Evolutionary conservation across 371 early-diverging fungal species (phyloP).

Genomic region (Mortierella sp.): DNA sequence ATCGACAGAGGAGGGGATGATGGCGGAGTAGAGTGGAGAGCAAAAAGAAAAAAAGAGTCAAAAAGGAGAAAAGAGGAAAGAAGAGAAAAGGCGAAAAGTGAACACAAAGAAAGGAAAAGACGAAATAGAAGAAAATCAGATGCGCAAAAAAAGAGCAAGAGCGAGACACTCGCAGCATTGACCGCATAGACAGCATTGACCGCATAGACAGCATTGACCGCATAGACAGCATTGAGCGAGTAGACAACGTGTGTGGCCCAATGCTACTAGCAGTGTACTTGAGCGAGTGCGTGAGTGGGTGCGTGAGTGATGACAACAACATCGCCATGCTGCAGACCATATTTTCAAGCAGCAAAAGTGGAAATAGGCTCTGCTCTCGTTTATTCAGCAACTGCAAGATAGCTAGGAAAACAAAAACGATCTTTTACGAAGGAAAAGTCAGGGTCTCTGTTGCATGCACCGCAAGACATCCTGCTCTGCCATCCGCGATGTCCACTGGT

Average conservation of each 20-base stretch:
- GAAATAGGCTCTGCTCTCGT: no score
- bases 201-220: no score
- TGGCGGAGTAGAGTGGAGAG: not conserved
- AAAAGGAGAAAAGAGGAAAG: not conserved
- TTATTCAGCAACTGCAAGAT: no score
- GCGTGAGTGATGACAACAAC: no score
- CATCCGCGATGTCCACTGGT: conserved; percentile 41
- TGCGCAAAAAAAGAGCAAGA: not conserved
- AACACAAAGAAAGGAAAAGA: not conserved
- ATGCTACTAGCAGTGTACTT: no score
- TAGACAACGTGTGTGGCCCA: no score
- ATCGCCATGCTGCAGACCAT: no score
- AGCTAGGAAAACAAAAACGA: no score
- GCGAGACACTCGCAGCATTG: not conserved
- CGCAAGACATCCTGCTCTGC: conserved; percentile 25
- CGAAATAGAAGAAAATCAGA: not conserved
- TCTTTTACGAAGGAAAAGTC: no score
- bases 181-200: not conserved
- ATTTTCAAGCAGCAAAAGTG: no score
- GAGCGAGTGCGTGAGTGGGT: no score
- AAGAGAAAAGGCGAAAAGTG: not conserved
- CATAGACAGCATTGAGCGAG: not conserved
- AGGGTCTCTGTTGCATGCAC: not conserved
- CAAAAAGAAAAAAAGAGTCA: not conserved
- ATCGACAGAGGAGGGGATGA: not conserved